These are phyloP conservation scores for Pichia sp. DNA, from an alignment of 1,139 yeast species.

Conservation along the genomic window DNA sequence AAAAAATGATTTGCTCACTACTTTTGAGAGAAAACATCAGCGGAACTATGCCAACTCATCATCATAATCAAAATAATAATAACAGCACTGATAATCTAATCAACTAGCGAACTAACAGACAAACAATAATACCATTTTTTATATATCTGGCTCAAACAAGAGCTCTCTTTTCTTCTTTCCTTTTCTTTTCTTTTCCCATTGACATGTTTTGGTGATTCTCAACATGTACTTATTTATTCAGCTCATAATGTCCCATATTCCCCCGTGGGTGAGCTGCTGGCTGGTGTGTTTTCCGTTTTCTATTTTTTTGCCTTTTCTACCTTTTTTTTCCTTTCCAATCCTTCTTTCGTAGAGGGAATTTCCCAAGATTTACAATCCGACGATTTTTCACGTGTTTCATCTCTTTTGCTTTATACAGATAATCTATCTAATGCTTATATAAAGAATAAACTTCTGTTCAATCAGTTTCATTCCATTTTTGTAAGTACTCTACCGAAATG, in stretches of 20 bases:
- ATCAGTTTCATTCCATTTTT: no score
- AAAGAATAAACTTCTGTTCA: background rate
- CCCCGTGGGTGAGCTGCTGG: background rate
- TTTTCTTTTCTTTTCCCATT: background rate
- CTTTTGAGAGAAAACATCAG: background rate
- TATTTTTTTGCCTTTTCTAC: background rate
- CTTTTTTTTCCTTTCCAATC: background rate
- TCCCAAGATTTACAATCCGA: background rate
- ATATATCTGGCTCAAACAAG: background rate
- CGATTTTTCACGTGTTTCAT: background rate
- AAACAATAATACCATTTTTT: background rate
- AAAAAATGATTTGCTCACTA: slow-evolving; percentile 5
- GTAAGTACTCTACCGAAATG: no score
- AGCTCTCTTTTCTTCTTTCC: background rate
- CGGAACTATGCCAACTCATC: background rate
- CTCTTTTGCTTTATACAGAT: background rate
- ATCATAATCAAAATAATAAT: background rate
- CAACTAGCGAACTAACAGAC: background rate
- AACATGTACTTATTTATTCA: background rate
- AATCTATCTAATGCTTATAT: background rate
- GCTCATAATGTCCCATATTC: background rate
- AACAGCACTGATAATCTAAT: background rate
- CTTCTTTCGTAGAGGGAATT: background rate
- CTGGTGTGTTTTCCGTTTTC: background rate
- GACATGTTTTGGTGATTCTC: background rate